phyloP scores from a whole-genome alignment of 495 filamentous ascomycete species.

The Tuber aestivum region DNA sequence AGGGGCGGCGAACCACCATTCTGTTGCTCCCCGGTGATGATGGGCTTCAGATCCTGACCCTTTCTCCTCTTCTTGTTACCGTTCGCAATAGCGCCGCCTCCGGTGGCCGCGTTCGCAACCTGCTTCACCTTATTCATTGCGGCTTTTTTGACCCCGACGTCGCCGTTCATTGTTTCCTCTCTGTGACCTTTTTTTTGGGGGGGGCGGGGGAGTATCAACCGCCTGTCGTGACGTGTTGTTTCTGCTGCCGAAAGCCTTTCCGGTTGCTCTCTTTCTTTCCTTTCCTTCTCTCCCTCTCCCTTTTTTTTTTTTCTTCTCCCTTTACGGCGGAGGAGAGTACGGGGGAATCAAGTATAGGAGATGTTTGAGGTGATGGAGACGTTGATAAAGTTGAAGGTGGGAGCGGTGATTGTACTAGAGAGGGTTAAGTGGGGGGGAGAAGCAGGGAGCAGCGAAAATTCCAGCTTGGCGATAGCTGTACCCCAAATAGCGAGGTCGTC shows the following conservation, averaged over 20 bases:
- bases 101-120: slow-evolving; percentile 50
- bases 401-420: slow-evolving; percentile 23
- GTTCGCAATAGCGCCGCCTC: slow-evolving; percentile 46
- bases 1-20: slow-evolving; percentile 41
- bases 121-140: slow-evolving; percentile 75
- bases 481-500: slow-evolving; percentile 2
- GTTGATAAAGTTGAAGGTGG: slow-evolving; percentile 4
- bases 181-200: slow-evolving; percentile 10
- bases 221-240: background rate
- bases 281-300: slow-evolving; percentile 9
- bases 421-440: slow-evolving; percentile 17
- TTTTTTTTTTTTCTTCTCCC: slow-evolving; percentile 8
- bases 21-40: slow-evolving; percentile 72
- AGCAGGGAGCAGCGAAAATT: slow-evolving; percentile 19
- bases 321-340: slow-evolving; percentile 9
- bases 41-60: slow-evolving; percentile 76
- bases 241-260: background rate
- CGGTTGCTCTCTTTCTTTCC: slow-evolving; percentile 14
- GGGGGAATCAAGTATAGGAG: slow-evolving; percentile 7
- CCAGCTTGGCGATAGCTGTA: slow-evolving; percentile 27
- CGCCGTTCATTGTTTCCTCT: slow-evolving; percentile 61
- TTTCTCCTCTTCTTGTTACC: slow-evolving; percentile 85
- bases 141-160: slow-evolving; percentile 62
- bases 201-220: slow-evolving; percentile 1
- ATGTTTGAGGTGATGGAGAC: background rate